These are phyloP conservation scores for Pichia membranifaciens DNA, from an alignment of 805 yeast species.

Conservation along the genomic window DNA sequence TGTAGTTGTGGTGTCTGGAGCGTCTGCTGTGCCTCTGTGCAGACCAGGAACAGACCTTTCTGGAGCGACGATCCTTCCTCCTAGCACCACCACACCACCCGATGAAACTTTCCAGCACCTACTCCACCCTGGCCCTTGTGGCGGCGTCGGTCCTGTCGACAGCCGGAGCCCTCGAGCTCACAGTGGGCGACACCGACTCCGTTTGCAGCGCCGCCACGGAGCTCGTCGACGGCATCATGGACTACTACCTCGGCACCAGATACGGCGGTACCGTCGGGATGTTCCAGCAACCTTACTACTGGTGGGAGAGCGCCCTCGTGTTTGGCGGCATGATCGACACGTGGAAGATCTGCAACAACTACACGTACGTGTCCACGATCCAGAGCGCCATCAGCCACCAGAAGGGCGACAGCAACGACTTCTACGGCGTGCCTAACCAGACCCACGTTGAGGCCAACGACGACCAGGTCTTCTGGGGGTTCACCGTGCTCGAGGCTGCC, in stretches of 20 bases:
- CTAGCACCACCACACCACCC: too few relatives aligned
- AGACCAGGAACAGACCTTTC: too few relatives aligned
- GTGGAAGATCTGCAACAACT: conserved; percentile 61
- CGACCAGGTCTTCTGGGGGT: conserved; percentile 97
- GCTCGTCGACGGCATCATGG: conserved; percentile 68
- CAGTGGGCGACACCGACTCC: conserved; percentile 20
- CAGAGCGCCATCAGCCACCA: conserved; percentile 60
- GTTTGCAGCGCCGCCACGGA: conserved; percentile 46
- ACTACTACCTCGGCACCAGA: conserved; percentile 65
- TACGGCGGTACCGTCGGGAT: conserved; percentile 66
- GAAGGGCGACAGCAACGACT: conserved; percentile 60
- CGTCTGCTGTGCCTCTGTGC: too few relatives aligned
- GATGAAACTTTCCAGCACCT: neutral
- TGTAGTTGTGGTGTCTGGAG: too few relatives aligned
- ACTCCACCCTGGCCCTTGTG: neutral
- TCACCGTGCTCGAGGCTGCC: conserved; percentile 86
- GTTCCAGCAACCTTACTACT: conserved; percentile 70
- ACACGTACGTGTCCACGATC: conserved; percentile 50
- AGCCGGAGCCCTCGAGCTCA: conserved; percentile 9
- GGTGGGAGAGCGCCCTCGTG: conserved; percentile 92
- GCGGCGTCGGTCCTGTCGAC: neutral
- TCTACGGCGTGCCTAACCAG: conserved; percentile 83
- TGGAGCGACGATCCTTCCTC: too few relatives aligned
- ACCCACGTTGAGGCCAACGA: conserved; percentile 94
- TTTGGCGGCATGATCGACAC: conserved; percentile 64